Evolutionary conservation across 2,329 filamentous ascomycete species (phyloP).

Genomic region (Arthrobotrys conoides): DNA sequence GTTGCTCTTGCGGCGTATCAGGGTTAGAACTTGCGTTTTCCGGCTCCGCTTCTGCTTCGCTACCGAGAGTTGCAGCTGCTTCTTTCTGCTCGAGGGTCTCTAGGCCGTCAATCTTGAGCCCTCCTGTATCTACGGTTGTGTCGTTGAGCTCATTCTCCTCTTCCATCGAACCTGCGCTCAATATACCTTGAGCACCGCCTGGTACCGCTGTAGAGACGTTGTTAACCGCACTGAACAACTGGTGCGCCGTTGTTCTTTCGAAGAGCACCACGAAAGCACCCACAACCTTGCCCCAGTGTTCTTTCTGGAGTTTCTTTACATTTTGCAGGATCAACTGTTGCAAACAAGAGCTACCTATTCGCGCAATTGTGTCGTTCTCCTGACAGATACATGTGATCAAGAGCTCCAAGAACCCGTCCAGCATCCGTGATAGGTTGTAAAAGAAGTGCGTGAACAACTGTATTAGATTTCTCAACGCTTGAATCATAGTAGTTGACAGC

Average conservation of each 20-base stretch:
- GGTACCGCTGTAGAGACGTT: slow-evolving; percentile 67
- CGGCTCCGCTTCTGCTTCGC: slow-evolving; percentile 20
- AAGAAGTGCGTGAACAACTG: slow-evolving; percentile 99
- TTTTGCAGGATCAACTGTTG: slow-evolving; percentile 98
- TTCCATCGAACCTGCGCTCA: slow-evolving; percentile 24
- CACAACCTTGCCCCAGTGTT: slow-evolving; percentile 95
- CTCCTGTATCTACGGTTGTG: slow-evolving; percentile 69
- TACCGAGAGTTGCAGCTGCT: slow-evolving; percentile 63
- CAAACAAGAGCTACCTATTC: slow-evolving; percentile 97
- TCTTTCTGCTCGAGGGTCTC: slow-evolving; percentile 63
- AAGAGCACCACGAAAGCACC: slow-evolving; percentile 97
- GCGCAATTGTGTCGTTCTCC: slow-evolving; percentile 97
- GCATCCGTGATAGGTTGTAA: slow-evolving; percentile 94
- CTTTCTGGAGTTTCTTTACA: slow-evolving; percentile 86
- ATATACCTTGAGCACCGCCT: slow-evolving; percentile 67
- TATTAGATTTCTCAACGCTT: slow-evolving; percentile 98
- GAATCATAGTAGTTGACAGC: slow-evolving; percentile 99
- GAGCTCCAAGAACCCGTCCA: slow-evolving; percentile 95
- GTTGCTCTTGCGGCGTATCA: slow-evolving; percentile 58
- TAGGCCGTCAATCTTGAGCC: slow-evolving; percentile 74
- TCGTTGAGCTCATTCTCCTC: slow-evolving; percentile 46
- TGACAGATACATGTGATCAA: slow-evolving; percentile 97
- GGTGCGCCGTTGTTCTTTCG: slow-evolving; percentile 91
- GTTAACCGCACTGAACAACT: slow-evolving; percentile 84
- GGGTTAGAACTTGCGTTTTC: slow-evolving; percentile 33